Conservation (phyloP, 1,139 yeast species). For the Debaryomyces psychrophilus region DNA sequence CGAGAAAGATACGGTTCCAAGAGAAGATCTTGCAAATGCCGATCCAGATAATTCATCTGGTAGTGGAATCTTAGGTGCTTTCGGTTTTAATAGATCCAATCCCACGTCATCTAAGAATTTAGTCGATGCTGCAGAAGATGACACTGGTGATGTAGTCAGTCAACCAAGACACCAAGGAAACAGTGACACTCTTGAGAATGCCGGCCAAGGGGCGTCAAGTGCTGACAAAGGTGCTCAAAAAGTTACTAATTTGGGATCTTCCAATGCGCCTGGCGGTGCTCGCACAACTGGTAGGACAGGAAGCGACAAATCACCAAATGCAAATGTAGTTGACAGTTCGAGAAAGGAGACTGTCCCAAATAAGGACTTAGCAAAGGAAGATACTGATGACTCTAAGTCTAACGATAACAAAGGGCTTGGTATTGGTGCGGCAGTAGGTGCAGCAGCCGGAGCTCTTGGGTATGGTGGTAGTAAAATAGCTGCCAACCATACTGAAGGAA, state of each 20-base stretch:
- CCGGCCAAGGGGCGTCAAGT: background rate
- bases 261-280: background rate
- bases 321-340: conserved; percentile 5
- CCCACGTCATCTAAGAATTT: background rate
- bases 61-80: background rate
- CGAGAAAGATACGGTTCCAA: conserved; percentile 7
- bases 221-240: conserved; percentile 6
- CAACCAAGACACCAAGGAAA: background rate
- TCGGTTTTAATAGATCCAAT: background rate
- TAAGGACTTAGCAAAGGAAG: conserved; percentile 10
- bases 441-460: conserved; percentile 27
- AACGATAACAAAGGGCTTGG: conserved; percentile 16
- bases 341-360: conserved; percentile 8
- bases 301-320: background rate
- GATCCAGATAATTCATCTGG: background rate
- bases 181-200: background rate
- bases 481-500: conserved; percentile 14
- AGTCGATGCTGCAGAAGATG: conserved; percentile 4
- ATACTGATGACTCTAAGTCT: conserved; percentile 10
- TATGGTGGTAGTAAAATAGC: background rate
- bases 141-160: background rate
- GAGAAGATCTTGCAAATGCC: conserved; percentile 3
- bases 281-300: background rate
- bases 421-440: conserved; percentile 26
- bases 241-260: conserved; percentile 1